Evolutionary conservation across 1,284 basidiomycete species (phyloP).

Genomic region (Sparassis latifolia): DNA sequence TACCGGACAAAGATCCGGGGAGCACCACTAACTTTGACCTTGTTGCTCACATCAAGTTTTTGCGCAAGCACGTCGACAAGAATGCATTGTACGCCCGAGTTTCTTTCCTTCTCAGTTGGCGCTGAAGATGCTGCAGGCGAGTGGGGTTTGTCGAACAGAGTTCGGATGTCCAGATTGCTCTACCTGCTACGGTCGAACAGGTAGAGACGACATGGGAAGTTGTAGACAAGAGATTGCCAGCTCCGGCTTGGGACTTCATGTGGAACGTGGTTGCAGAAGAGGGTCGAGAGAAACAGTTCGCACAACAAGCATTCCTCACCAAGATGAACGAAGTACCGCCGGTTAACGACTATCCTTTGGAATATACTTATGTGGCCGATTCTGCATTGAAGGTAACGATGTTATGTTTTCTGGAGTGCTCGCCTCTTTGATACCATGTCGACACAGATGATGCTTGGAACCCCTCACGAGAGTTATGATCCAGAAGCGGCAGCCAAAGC

Average conservation of each 20-base stretch:
- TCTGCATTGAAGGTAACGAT: constrained; percentile 59
- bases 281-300: constrained; percentile 63
- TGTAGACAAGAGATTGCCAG: constrained; percentile 33
- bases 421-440: not conserved
- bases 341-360: constrained; percentile 23
- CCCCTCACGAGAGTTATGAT: constrained; percentile 61
- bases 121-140: constrained; percentile 32
- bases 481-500: constrained; percentile 48
- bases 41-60: constrained; percentile 68
- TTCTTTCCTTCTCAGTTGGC: constrained; percentile 11
- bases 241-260: constrained; percentile 63
- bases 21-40: constrained; percentile 75
- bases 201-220: constrained; percentile 45
- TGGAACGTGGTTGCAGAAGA: constrained; percentile 69
- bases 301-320: constrained; percentile 51
- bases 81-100: constrained; percentile 59
- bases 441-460: constrained; percentile 68
- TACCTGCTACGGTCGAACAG: constrained; percentile 43
- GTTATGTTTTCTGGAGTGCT: not conserved
- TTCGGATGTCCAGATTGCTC: constrained; percentile 26
- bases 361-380: constrained; percentile 51
- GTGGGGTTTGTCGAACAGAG: constrained; percentile 49
- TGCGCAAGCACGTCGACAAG: constrained; percentile 80
- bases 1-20: constrained; percentile 68
- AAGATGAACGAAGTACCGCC: constrained; percentile 34